These are phyloP conservation scores for Sclerotinia sclerotiorum DNA, from an alignment of 2,329 filamentous ascomycete species.

Conservation along the genomic window DNA sequence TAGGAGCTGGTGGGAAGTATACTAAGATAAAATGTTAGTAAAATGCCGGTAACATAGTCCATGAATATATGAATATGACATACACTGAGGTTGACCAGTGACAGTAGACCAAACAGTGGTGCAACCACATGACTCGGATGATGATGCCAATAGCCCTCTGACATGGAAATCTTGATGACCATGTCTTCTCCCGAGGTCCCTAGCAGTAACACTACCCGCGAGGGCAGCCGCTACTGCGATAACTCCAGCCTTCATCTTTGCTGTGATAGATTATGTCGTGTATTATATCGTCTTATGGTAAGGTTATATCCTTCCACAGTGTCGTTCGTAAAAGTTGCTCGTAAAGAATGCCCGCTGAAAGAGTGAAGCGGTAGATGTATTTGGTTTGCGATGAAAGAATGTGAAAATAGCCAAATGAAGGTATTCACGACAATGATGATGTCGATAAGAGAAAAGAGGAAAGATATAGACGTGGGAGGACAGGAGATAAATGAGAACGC, in stretches of 20 bases:
- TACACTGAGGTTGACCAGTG: conserved; percentile 67
- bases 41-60: background rate
- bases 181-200: conserved; percentile 52
- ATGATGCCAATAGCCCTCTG: conserved; percentile 39
- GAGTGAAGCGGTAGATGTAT: conserved; percentile 73
- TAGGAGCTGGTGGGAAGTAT: conserved; percentile 33
- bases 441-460: conserved; percentile 24
- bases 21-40: conserved; percentile 27
- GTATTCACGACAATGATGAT: conserved; percentile 24
- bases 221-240: conserved; percentile 63
- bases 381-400: conserved; percentile 50
- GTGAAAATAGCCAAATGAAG: conserved; percentile 48
- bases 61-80: conserved; percentile 32
- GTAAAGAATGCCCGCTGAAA: conserved; percentile 74
- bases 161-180: conserved; percentile 60
- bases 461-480: conserved; percentile 35
- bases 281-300: conserved; percentile 24
- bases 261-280: conserved; percentile 30
- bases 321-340: conserved; percentile 28
- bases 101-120: conserved; percentile 72
- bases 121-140: conserved; percentile 62
- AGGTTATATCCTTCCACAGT: background rate
- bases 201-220: conserved; percentile 56
- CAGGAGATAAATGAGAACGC: conserved; percentile 15
- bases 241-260: conserved; percentile 73